Base-by-base conservation (phyloP, 1,139 yeast genomes). In the Yamadazyma mexicana region DNA sequence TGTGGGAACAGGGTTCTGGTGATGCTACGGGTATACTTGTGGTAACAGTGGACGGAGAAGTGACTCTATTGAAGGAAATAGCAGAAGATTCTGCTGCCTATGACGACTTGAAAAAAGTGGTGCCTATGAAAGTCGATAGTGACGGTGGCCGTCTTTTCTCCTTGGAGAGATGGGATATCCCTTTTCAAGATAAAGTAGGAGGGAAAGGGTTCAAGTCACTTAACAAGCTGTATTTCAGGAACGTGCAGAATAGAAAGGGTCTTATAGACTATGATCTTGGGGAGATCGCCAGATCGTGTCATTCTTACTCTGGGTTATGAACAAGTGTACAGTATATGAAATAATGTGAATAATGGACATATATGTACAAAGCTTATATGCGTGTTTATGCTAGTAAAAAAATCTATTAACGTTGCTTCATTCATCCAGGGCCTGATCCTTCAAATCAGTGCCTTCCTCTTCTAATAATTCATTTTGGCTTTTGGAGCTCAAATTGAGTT, bases 31-130 rank as follows among this genome's bases (percentile, higher is more conserved):
- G 37, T 14, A 28, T 76, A 3, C 46, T 79, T 2, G 59, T 70
- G 39, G 75, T 65, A 14, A 72, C 81, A 0, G 63, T 78, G 4
- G 72, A 69, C 49, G 85, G 85, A 1, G 81, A 77, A 39, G 50
- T 78, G 4, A 58, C 64, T 5, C 40, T 53, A 5, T 40, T 68
- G 6, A 49, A 65, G 29, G 46, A 54, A 3, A 43, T 56, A 3
- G 17, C 38, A 1, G 37, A 46, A 1, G 39, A 48, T 17, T 48
- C 46, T 11, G 38, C 38, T 3, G 62, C 52, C 33, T 38, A 50
- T 29, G 33, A 33, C 1, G 40, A 44, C 0, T 37, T 63, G 12
- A 28, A 35, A 12, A 23, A 32, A 3, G 32, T 29, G n/a, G 33
- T 46, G 12, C 39, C 40, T 3, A 31, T 37, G 17, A 32, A 31